phyloP scores from a whole-genome alignment of 805 yeast species.

The Candida endomychidarum region DNA sequence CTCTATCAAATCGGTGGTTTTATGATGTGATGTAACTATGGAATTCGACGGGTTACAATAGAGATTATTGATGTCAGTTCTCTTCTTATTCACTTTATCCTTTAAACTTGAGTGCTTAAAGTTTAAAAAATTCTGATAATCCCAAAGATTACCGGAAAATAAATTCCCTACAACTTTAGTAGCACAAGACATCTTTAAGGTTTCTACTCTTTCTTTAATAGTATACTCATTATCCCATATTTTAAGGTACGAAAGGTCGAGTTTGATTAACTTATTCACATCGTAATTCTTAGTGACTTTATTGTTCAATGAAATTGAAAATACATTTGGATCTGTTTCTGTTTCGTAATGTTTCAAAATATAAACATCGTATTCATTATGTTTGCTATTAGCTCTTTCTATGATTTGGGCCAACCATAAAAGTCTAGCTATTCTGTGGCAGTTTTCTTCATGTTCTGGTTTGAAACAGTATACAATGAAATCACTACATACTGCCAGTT shows the following conservation, averaged over 20 bases:
- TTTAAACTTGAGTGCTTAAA: slow-evolving; percentile 13
- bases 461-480: slow-evolving; percentile 72
- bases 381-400: slow-evolving; percentile 14
- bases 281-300: slow-evolving; percentile 12
- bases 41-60: slow-evolving; percentile 55
- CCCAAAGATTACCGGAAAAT: slow-evolving; percentile 85
- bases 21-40: slow-evolving; percentile 39
- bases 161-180: slow-evolving; percentile 54
- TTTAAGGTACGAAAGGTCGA: slow-evolving; percentile 10
- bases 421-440: slow-evolving; percentile 29
- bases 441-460: slow-evolving; percentile 7
- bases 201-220: slow-evolving; percentile 78
- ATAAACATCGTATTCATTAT: slow-evolving; percentile 14
- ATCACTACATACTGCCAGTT: slow-evolving; percentile 71
- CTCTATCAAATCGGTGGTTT: slow-evolving; percentile 20
- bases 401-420: slow-evolving; percentile 39
- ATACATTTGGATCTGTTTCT: not conserved
- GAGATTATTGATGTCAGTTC: slow-evolving; percentile 8
- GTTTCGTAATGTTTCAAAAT: slow-evolving; percentile 7
- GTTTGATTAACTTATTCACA: slow-evolving; percentile 13
- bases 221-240: slow-evolving; percentile 68
- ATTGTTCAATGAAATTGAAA: slow-evolving; percentile 7
- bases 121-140: slow-evolving; percentile 48
- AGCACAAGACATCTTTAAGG: slow-evolving; percentile 80
- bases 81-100: slow-evolving; percentile 11